Conservation (phyloP, 1,139 yeast species). For the Meyerozyma carpophila region DNA sequence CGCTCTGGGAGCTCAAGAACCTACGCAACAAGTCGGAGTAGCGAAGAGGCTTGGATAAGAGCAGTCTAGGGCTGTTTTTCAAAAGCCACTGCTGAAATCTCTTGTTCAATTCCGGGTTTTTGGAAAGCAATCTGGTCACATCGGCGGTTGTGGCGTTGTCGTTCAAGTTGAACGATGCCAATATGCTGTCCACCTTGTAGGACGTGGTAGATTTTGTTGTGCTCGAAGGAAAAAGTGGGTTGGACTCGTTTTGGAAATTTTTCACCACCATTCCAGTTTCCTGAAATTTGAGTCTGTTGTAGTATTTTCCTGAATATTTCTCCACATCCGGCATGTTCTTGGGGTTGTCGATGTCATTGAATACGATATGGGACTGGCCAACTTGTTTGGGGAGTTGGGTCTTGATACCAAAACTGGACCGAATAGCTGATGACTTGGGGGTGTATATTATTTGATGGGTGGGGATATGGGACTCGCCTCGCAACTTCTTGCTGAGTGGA, state of each 20-base stretch:
- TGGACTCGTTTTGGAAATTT: constrained; percentile 23
- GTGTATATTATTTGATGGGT: constrained; percentile 43
- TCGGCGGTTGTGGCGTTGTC: constrained; percentile 21
- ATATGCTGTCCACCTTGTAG: constrained; percentile 19
- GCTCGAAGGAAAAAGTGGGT: constrained; percentile 29
- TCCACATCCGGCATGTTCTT: constrained; percentile 47
- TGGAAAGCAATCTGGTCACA: constrained; percentile 22
- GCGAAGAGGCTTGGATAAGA: constrained; percentile 15
- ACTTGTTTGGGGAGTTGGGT: constrained; percentile 39
- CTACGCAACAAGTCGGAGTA: constrained; percentile 20
- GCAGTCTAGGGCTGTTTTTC: constrained; percentile 29
- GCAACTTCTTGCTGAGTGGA: constrained; percentile 30
- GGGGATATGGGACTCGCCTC: constrained; percentile 29
- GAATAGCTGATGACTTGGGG: constrained; percentile 36
- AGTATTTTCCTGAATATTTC: constrained; percentile 35
- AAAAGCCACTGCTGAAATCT: constrained; percentile 31
- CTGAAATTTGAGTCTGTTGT: constrained; percentile 38
- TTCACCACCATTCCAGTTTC: constrained; percentile 37
- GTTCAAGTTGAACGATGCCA: constrained; percentile 29
- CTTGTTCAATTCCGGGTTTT: constrained; percentile 29
- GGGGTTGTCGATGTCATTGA: constrained; percentile 40
- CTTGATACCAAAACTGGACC: constrained; percentile 43
- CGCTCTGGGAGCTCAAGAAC: constrained; percentile 18
- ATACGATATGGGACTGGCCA: constrained; percentile 38
- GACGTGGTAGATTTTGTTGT: constrained; percentile 15